Evolutionary conservation across 495 filamentous ascomycete species (phyloP).

Genomic region (Viridothelium virens): DNA sequence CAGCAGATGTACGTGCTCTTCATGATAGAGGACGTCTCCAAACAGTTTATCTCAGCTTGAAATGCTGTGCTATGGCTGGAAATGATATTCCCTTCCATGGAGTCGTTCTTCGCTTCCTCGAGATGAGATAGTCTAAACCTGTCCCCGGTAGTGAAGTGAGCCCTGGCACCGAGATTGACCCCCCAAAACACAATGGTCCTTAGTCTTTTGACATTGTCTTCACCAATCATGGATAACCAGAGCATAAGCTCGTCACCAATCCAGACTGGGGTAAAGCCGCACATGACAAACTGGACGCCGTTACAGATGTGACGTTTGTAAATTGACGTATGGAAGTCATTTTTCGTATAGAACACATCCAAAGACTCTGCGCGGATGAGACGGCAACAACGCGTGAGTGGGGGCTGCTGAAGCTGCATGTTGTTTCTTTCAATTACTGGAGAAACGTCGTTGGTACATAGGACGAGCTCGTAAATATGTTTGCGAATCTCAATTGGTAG

Average conservation of each 20-base stretch:
- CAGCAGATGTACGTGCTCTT: neutral
- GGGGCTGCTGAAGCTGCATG: conserved; percentile 5
- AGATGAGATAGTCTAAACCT: neutral
- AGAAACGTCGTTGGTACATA: conserved; percentile 5
- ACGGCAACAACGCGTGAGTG: conserved; percentile 3
- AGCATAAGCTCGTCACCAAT: conserved; percentile 6
- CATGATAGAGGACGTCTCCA: neutral
- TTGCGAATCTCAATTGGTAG: conserved; percentile 3
- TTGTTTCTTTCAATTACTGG: neutral
- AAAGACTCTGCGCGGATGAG: conserved; percentile 7
- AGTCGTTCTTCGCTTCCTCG: neutral
- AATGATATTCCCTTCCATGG: neutral
- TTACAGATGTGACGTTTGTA: conserved; percentile 1
- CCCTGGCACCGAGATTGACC: neutral
- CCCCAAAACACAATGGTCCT: conserved; percentile 1
- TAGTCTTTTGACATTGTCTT: neutral
- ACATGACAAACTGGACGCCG: neutral
- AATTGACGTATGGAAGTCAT: conserved; percentile 7
- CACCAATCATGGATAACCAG: conserved; percentile 8
- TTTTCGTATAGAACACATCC: conserved; percentile 2
- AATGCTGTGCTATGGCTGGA: neutral
- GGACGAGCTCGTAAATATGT: neutral
- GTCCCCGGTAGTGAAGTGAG: neutral
- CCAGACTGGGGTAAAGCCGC: neutral
- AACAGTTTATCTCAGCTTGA: neutral